Conservation (phyloP, 805 yeast genomes). For the Saccharomycopsis javanensis region DNA sequence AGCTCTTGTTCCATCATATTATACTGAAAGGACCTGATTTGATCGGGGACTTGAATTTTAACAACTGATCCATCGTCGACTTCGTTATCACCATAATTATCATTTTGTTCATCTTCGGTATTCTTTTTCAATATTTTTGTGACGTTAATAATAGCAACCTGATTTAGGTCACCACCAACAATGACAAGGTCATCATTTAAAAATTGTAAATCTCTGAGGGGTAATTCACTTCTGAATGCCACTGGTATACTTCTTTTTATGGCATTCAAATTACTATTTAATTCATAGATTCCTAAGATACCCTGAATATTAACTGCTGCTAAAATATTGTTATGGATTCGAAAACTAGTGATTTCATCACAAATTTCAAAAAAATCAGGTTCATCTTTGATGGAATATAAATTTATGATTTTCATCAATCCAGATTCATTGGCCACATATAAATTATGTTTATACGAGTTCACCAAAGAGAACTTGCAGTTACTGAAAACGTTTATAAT, state of each 20-base stretch:
- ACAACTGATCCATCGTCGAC: constrained; percentile 19
- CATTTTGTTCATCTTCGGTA: not conserved
- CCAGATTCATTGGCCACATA: constrained; percentile 48
- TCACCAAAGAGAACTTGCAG: constrained; percentile 6
- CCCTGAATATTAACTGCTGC: constrained; percentile 20
- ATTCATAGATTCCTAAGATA: constrained; percentile 13
- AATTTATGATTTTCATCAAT: constrained; percentile 40
- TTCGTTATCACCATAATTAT: not conserved
- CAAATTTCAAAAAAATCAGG: constrained; percentile 49
- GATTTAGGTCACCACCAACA: constrained; percentile 61
- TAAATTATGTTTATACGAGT: constrained; percentile 27
- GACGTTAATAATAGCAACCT: constrained; percentile 34
- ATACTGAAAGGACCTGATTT: constrained; percentile 46
- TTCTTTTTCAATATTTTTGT: not conserved
- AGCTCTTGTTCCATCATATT: constrained; percentile 46
- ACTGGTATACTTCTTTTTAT: not conserved
- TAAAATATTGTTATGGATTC: constrained; percentile 29
- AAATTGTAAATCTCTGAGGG: constrained; percentile 14
- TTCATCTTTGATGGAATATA: constrained; percentile 43
- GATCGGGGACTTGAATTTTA: constrained; percentile 39
- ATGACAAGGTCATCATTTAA: constrained; percentile 25
- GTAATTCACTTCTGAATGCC: constrained; percentile 13
- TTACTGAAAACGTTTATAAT: constrained; percentile 10
- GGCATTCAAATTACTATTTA: not conserved
- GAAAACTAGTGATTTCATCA: constrained; percentile 37